A percentile compares a stretch with the other conserved stretches of the same genome.
Evolutionary conservation across 345 rosid genomes (phyloP).

Genomic region (Camelina hispida): DNA sequence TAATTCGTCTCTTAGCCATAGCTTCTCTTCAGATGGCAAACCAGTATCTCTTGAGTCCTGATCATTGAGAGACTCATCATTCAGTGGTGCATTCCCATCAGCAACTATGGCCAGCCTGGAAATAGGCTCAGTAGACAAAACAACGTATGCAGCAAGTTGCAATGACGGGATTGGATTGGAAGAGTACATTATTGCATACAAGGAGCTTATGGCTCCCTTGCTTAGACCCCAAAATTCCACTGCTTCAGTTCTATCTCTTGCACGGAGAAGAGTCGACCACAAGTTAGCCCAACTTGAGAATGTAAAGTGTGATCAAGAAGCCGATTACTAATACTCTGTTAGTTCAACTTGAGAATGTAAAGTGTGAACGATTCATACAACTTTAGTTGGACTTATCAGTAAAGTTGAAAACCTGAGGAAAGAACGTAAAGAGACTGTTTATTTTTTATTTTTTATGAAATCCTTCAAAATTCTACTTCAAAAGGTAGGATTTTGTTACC

Average conservation of each 20-base stretch:
- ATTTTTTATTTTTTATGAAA: too few species aligned
- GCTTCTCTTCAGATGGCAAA: slow-evolving; percentile 59
- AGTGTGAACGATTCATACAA: too few species aligned
- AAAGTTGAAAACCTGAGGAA: too few species aligned
- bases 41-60: slow-evolving; percentile 50
- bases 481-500: too few species aligned
- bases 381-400: too few species aligned
- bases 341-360: too few species aligned
- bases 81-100: slow-evolving; percentile 54
- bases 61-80: slow-evolving; percentile 47
- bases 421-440: too few species aligned
- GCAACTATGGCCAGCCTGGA: slow-evolving; percentile 62
- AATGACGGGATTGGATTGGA: slow-evolving; percentile 64
- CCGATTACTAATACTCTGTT: too few species aligned
- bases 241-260: slow-evolving; percentile 84
- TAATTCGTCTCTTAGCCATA: slow-evolving; percentile 71
- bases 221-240: slow-evolving; percentile 90
- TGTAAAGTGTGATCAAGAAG: too few species aligned
- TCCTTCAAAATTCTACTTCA: too few species aligned
- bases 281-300: slow-evolving; percentile 24
- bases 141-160: slow-evolving; percentile 83
- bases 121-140: slow-evolving; percentile 83
- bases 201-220: slow-evolving; percentile 77
- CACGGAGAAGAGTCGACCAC: slow-evolving; percentile 64
- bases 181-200: slow-evolving; percentile 82